phyloP scores from a whole-genome alignment of 495 filamentous ascomycete species.

The Penicillium tannophilum region DNA sequence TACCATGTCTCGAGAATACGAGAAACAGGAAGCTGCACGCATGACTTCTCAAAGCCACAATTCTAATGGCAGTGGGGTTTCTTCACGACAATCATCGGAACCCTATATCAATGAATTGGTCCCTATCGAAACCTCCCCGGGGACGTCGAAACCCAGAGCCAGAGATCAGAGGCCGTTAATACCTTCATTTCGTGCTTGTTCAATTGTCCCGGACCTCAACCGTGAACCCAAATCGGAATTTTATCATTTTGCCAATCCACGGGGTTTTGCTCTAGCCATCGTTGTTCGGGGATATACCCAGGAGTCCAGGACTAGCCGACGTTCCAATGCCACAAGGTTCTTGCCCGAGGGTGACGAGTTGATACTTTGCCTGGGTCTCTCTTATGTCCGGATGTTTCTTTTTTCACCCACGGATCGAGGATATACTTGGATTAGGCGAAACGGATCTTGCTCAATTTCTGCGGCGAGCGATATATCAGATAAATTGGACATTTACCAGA shows the following conservation, averaged over 20 bases:
- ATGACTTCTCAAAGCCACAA: slow-evolving; percentile 39
- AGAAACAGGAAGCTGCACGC: slow-evolving; percentile 51
- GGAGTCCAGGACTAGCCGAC: neutral
- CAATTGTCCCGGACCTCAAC: neutral
- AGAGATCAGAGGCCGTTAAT: slow-evolving; percentile 33
- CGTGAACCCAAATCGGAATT: neutral
- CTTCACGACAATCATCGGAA: slow-evolving; percentile 31
- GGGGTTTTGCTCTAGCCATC: slow-evolving; percentile 7
- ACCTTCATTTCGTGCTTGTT: neutral
- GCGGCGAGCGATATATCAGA: neutral
- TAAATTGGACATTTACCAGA: neutral
- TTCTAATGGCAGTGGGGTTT: slow-evolving; percentile 14
- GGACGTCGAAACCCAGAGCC: slow-evolving; percentile 36
- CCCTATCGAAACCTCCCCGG: slow-evolving; percentile 37
- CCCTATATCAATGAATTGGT: slow-evolving; percentile 56
- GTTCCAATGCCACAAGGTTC: neutral
- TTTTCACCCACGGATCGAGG: neutral
- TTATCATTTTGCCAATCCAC: neutral
- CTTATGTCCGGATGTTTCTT: neutral
- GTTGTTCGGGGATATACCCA: neutral
- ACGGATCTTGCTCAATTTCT: neutral
- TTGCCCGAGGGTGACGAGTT: neutral
- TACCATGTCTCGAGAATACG: slow-evolving; percentile 53
- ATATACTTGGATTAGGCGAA: neutral
- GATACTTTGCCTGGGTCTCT: neutral